Evolutionary conservation across 2,329 filamentous ascomycete genomes (phyloP), one percentile per base, ranked within the genome.

Genomic region (Cordyceps cicadae): DNA sequence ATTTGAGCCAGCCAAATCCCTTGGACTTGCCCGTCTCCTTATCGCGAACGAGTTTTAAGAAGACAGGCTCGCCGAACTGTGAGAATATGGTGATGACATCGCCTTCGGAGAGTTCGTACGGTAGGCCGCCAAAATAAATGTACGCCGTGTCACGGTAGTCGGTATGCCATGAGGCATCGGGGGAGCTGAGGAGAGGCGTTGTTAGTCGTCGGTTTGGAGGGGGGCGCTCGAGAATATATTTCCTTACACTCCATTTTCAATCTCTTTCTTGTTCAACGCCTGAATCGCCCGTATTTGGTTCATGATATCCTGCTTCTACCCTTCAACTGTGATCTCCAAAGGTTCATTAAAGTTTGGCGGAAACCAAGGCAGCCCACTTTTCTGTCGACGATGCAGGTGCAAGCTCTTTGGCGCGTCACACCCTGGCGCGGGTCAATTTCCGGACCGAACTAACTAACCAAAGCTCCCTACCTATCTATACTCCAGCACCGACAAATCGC

Each of bases 131-230:
- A 67, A 99, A 92, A 79, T 97, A 96, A 71, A 99, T 79, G 74
- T 93, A 99, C 62, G 94, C 95, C 2, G 94, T 97, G 77, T 96
- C 94, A 76, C 91, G 90, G 76, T 97, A 99, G 78, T 99, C 95
- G 72, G 88, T 87, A 73, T 97, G 93, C 93, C 93, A 97, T 61
- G 93, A 97, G 64, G 88, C 93, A 75, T 92, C 87, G 48, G 92
- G 87, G 2, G 87, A 82, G 67, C 91, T 92, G 68, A 46, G 56
- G 46, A 92, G 68, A 46, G 56, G 46, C 26, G 54, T 45, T 34
- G 21, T 3, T 53, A 59, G 49, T 34, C 17, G 24, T 8, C 12
- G 1, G 15, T 3, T 5, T 14, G 24, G 15, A n/a, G 17, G 9
- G 15, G n/a, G 17, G 9, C 9, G 21, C 11, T 46, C 32, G 3